phyloP scores from a whole-genome alignment of 75 land plant species.

The Cunninghamia lanceolata region DNA sequence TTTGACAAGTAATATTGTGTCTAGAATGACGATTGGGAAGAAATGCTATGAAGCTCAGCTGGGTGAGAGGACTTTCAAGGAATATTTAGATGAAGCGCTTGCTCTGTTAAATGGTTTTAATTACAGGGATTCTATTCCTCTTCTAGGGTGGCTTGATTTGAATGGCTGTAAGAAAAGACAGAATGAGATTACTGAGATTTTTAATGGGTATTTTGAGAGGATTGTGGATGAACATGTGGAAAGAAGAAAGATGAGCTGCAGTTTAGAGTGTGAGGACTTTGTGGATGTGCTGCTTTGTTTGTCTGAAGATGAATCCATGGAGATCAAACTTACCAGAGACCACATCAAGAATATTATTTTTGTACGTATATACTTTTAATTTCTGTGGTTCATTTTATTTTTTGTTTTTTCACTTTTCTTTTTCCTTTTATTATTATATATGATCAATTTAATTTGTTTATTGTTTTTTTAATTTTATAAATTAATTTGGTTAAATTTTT shows the following conservation, averaged over 20 bases:
- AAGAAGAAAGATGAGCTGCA: not conserved
- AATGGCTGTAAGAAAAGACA: not conserved
- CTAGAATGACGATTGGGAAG: not conserved
- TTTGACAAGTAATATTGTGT: not conserved
- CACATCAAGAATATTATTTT: not conserved
- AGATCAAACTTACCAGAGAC: not conserved
- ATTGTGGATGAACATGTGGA: constrained; percentile 5
- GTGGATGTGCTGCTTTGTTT: constrained; percentile 6
- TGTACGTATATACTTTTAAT: not conserved
- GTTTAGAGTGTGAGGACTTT: not conserved
- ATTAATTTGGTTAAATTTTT: too few species aligned
- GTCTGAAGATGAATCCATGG: not conserved
- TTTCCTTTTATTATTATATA: too few species aligned
- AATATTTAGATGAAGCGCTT: not conserved
- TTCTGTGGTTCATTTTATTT: not conserved
- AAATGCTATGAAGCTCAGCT: not conserved
- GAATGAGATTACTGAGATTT: too few species aligned
- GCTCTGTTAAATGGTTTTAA: not conserved
- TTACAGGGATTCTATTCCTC: constrained; percentile 8
- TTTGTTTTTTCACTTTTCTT: not conserved
- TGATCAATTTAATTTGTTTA: too few species aligned
- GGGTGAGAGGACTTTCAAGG: too few species aligned
- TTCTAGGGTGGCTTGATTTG: not conserved
- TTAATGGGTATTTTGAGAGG: constrained; percentile 4
- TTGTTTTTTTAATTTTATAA: too few species aligned